phyloP scores from a whole-genome alignment of 495 filamentous ascomycete species.

The Chaetomidium leptoderma region DNA sequence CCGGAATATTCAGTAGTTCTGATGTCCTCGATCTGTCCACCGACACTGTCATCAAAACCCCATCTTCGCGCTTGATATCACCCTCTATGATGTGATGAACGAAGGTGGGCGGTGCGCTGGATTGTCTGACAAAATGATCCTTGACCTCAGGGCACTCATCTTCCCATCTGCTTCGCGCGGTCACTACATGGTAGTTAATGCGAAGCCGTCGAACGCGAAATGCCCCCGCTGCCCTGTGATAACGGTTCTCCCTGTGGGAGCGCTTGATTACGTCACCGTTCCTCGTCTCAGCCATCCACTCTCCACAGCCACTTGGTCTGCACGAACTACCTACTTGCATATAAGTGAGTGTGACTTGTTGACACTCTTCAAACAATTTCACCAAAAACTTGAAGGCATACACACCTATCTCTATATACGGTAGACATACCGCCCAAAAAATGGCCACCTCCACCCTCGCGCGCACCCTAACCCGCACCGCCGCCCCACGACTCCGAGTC shows the following conservation, averaged over 20 bases:
- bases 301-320: background rate
- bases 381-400: background rate
- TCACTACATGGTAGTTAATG: too few species aligned
- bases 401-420: background rate
- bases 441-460: constrained; percentile 5
- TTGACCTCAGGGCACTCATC: background rate
- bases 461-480: constrained; percentile 9
- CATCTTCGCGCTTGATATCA: background rate
- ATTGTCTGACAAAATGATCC: background rate
- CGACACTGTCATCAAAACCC: background rate
- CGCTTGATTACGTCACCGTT: constrained; percentile 16
- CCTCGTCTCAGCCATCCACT: too few species aligned
- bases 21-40: background rate
- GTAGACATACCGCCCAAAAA: background rate
- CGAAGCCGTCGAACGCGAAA: background rate
- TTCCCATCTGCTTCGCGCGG: too few species aligned
- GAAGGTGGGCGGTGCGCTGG: background rate
- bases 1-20: background rate
- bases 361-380: background rate
- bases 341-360: too few species aligned
- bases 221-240: background rate
- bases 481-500: constrained; percentile 7
- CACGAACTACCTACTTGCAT: background rate
- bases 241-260: background rate
- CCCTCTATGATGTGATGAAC: constrained; percentile 2